Percentiles rank a stretch among this genome's conserved stretches.
These are phyloP conservation scores for Moniliella sp. DNA, from an alignment of 1,284 basidiomycete species.

Conservation along the genomic window DNA sequence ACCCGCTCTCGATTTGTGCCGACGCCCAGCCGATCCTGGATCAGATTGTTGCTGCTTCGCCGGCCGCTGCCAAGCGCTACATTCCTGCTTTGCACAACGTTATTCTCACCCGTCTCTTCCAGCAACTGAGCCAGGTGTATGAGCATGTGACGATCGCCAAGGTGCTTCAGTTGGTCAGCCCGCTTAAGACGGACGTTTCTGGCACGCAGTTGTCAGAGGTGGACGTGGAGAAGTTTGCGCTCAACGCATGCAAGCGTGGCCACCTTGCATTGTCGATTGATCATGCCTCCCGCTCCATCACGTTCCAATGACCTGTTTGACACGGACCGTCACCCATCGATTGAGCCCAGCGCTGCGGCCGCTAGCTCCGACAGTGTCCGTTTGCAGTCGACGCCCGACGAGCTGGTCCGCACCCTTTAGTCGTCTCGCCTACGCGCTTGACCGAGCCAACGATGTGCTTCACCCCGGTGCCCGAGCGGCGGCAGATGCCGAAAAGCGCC, in stretches of 20 bases:
- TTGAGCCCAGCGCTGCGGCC: not conserved
- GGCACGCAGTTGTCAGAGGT: constrained; percentile 26
- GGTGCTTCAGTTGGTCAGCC: constrained; percentile 28
- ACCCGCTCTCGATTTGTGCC: constrained; percentile 68
- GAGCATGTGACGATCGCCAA: constrained; percentile 49
- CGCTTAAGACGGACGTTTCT: constrained; percentile 27
- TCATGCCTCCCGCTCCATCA: constrained; percentile 64
- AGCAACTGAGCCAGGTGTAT: constrained; percentile 82
- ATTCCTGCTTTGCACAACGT: constrained; percentile 75
- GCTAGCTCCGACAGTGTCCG: constrained; percentile 24
- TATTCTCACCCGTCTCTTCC: constrained; percentile 74
- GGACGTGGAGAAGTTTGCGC: constrained; percentile 48
- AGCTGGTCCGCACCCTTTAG: constrained; percentile 31
- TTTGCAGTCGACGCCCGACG: constrained; percentile 25
- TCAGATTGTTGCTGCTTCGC: constrained; percentile 22
- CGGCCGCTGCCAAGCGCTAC: constrained; percentile 40
- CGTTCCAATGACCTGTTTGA: constrained; percentile 50
- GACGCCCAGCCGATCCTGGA: constrained; percentile 62
- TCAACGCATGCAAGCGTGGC: constrained; percentile 69
- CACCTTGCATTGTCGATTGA: constrained; percentile 74
- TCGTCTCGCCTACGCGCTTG: constrained; percentile 25
- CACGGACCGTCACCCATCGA: constrained; percentile 19
- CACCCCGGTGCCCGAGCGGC: constrained; percentile 13
- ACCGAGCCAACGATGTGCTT: constrained; percentile 23
- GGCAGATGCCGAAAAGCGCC: constrained; percentile 14